These are phyloP conservation scores for Cladosporium halotolerans DNA, from an alignment of 2,329 filamentous ascomycete species.

Conservation along the genomic window DNA sequence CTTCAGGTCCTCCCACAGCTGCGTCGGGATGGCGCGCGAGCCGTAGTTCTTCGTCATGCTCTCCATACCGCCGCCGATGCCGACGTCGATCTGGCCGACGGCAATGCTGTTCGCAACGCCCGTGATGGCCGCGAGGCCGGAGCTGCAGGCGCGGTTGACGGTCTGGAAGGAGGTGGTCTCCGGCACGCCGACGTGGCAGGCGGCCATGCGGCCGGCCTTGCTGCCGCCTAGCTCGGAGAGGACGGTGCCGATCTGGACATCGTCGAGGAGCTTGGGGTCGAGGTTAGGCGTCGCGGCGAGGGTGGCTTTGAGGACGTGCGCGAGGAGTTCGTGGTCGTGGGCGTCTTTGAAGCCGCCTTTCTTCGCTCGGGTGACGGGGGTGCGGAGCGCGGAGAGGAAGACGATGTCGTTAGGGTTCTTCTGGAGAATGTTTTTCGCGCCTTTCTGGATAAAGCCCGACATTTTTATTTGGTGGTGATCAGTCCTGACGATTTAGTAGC, in stretches of 20 bases:
- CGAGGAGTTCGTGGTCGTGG: conserved; percentile 83
- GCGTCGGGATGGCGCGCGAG: conserved; percentile 71
- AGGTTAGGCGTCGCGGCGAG: conserved; percentile 67
- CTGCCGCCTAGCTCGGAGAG: conserved; percentile 84
- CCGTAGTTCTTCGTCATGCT: conserved; percentile 94
- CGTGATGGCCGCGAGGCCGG: conserved; percentile 70
- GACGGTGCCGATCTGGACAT: conserved; percentile 81
- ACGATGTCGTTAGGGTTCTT: conserved; percentile 79
- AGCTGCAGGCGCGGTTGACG: conserved; percentile 80
- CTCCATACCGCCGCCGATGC: conserved; percentile 87
- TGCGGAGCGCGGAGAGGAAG: conserved; percentile 84
- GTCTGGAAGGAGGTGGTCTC: conserved; percentile 72
- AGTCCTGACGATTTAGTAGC: too few species aligned
- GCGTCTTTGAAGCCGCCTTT: conserved; percentile 80
- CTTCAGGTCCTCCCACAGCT: conserved; percentile 69
- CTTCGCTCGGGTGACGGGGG: conserved; percentile 75
- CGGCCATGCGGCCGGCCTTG: conserved; percentile 86
- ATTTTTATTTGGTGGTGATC: conserved; percentile 32
- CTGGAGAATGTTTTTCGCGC: conserved; percentile 67
- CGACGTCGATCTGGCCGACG: conserved; percentile 64
- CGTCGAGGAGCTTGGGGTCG: conserved; percentile 63
- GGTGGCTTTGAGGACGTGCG: conserved; percentile 60
- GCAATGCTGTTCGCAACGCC: conserved; percentile 67
- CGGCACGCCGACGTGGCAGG: conserved; percentile 75
- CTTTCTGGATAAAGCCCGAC: conserved; percentile 41